Conservation (phyloP, 345 rosid species). For the Eucalyptus microcorys region DNA sequence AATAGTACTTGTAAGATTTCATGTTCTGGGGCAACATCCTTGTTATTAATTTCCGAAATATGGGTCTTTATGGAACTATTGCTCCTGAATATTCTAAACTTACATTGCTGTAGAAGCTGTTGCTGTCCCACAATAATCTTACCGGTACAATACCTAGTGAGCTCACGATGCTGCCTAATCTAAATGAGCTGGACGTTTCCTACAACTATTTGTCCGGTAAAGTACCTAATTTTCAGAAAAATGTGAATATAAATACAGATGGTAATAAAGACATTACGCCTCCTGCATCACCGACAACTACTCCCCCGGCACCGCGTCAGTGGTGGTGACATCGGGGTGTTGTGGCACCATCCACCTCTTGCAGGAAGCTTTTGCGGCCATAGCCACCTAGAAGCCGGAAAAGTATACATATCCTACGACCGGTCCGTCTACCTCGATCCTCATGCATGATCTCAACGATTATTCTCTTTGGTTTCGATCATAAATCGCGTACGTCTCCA, state of each 20-base stretch:
- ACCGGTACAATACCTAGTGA: slow-evolving; percentile 46
- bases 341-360: no score
- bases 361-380: no score
- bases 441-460: neutral
- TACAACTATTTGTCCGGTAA: slow-evolving; percentile 40
- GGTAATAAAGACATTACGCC: slow-evolving; percentile 28
- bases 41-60: slow-evolving; percentile 19
- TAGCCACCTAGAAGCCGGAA: no score
- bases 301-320: no score
- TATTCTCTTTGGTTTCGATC: neutral
- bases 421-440: no score
- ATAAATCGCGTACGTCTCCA: neutral
- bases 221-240: slow-evolving; percentile 24
- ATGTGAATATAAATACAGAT: slow-evolving; percentile 11
- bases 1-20: slow-evolving; percentile 67
- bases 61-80: slow-evolving; percentile 49
- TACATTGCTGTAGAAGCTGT: slow-evolving; percentile 28
- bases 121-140: slow-evolving; percentile 37
- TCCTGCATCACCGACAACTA: neutral
- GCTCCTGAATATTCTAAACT: slow-evolving; percentile 37
- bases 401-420: no score
- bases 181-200: slow-evolving; percentile 47
- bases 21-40: slow-evolving; percentile 35
- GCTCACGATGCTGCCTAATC: slow-evolving; percentile 40
- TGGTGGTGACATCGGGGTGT: no score